phyloP scores from a whole-genome alignment of 305 asterid species.

The Plantago lanceolata region DNA sequence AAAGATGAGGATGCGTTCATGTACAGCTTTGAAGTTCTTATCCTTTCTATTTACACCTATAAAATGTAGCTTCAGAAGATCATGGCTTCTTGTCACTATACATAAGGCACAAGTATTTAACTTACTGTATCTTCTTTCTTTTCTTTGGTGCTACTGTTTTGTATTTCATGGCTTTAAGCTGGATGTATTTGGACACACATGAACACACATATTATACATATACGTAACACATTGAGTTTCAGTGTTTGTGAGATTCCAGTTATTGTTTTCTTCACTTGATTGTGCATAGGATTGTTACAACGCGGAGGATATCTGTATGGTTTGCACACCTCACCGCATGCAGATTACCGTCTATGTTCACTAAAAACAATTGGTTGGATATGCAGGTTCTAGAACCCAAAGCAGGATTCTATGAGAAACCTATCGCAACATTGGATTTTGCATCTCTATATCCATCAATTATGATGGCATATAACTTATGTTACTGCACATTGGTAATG shows the following conservation, averaged over 20 bases:
- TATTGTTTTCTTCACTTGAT: slow-evolving; percentile 14
- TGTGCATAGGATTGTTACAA: background rate
- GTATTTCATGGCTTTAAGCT: no score
- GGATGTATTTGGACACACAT: no score
- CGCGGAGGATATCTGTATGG: slow-evolving; percentile 4
- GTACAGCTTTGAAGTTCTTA: no score
- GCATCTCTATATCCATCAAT: slow-evolving; percentile 98
- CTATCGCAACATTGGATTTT: slow-evolving; percentile 96
- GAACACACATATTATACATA: no score
- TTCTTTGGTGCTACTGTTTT: no score
- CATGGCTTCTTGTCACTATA: no score
- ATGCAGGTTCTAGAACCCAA: slow-evolving; percentile 89
- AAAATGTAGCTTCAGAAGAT: no score
- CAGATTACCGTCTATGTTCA: slow-evolving; percentile 13
- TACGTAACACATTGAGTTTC: slow-evolving; percentile 3
- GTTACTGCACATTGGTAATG: slow-evolving; percentile 91
- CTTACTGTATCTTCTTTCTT: no score
- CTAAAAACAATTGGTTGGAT: slow-evolving; percentile 21
- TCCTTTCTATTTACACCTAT: no score
- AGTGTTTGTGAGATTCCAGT: slow-evolving; percentile 15
- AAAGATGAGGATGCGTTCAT: no score
- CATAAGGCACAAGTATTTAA: no score
- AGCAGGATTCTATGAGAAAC: slow-evolving; percentile 94
- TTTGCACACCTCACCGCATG: slow-evolving; percentile 17
- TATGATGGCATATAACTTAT: slow-evolving; percentile 98